Base-by-base conservation (phyloP, 495 filamentous ascomycete species). In the Bacidia gigantensis region DNA sequence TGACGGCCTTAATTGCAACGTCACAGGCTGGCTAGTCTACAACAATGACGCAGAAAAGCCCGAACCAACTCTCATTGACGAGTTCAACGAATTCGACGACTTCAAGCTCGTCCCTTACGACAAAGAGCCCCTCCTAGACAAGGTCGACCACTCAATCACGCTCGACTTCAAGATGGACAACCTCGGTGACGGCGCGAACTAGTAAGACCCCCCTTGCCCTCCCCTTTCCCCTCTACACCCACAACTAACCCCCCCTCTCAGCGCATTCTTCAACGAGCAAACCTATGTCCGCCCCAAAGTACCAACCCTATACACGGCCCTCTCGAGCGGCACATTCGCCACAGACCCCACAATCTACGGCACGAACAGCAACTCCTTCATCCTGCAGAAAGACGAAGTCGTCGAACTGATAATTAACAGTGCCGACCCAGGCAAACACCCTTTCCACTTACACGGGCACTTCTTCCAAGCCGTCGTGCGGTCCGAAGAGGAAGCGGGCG, bases 381-480 rank as follows among this genome's bases (percentile, higher is more conserved):
- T 89, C 22, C 72, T 89, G 1, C 62, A 79, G 2, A 76, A 79
- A 51, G 71, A 71, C 49, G 67, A 88, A 40, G 65, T 86, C 20
- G 71, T 89, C 44, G 81, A 90, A 50, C 81, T 90, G 42, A 64
- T 87, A 14, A 55, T 90, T 22, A 89, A 90, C 77, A 90, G 87
- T 60, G 57, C 73, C 20, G 84, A 88, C 57, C 54, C 74, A 0
- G 81, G 81, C 47, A 79, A 72, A 46, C 85, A 90, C 62, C 86
- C 86, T 1, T 89, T 88, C 73, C 86, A 90, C 68, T 70, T 90
- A 2, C 86, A 89, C 70, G 85, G 85, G 2, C 85, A 89, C 66
- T 70, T 74, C 52, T 89, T 90, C 70, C 86, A 89, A 61, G 67
- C 81, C 23, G 65, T 82, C 39, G 65, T 64, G 21, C 75, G 80